Base-by-base conservation (phyloP, 192 early-diverging fungal species). In the Umbelopsis ramanniana region DNA sequence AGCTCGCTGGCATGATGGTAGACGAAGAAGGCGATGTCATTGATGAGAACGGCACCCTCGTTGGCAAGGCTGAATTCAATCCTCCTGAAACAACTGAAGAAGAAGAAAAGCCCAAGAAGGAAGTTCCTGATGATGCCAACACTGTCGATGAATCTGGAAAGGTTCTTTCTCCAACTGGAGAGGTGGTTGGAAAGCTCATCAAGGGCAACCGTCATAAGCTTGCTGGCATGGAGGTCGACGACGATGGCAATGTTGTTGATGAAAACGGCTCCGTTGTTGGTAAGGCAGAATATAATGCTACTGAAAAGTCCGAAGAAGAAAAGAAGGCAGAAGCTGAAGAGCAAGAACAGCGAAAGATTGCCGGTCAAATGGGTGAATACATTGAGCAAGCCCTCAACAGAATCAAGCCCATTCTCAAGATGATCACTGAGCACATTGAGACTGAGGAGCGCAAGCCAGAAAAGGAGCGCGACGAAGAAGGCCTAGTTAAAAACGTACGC, bases 381-480 rank as follows among this genome's bases (percentile, higher is more conserved):
- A 46, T 74, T 17, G 63, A 74, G 19, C 48, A 74, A 3, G 46
- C 50, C 19, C 52, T 74, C 24, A 33, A 68, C 15, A 67, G 50
- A 24, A 68, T 74, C 22, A 67, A 74, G 23, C 72, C 72, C 2
- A 26, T 74, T 35, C 48, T 74, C 17, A 74, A 74, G 9, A 29
- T 50, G 21, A 74, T 74, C 43, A 74, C 72, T 26, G 72, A 74
- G 33, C 22, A 47, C 9, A 74, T 74, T 52, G 72, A 74, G 26
- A 33, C 48, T 6, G 52, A 74, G 54, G 72, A 74, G 24, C 50
- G 50, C 24, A 74, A 74, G 40, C 66, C 72, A 17, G 52, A 67
- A 35, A 54, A 74, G 15, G 72, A 74, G 15, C 63, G 72, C n/a
- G 66, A 74, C 43, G 72, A 74, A 74, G 50, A 74, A 23, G 66